Conservation (phyloP, 2,329 filamentous ascomycete species). For the Parafenestella ontariensis region DNA sequence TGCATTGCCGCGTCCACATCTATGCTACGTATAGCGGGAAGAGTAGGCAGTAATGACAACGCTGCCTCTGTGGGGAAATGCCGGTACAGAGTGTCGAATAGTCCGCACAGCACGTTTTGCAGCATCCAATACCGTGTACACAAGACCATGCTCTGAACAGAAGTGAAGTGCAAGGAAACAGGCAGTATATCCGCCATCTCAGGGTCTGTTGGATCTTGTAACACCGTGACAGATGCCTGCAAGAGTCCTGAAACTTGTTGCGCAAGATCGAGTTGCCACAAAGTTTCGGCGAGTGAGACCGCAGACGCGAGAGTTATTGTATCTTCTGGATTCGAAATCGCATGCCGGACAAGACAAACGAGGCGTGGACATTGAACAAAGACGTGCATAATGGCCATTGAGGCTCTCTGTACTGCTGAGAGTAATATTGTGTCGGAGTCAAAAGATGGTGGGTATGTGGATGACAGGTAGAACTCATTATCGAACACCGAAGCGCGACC, state of each 20-base stretch:
- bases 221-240: constrained; percentile 15
- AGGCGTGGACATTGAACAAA: constrained; percentile 38
- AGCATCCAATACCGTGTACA: constrained; percentile 40
- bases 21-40: constrained; percentile 14
- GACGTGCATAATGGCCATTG: constrained; percentile 38
- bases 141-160: constrained; percentile 29
- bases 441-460: constrained; percentile 27
- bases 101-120: constrained; percentile 29
- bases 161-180: constrained; percentile 27
- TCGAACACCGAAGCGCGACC: constrained; percentile 39
- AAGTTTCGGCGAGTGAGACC: constrained; percentile 27
- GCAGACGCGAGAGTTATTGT: constrained; percentile 25
- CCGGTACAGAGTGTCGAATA: constrained; percentile 31
- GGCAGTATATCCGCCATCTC: constrained; percentile 30
- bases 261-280: constrained; percentile 28
- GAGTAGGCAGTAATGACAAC: constrained; percentile 25
- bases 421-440: constrained; percentile 3
- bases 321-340: constrained; percentile 26
- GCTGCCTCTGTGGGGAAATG: constrained; percentile 26
- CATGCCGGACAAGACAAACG: constrained; percentile 27
- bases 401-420: constrained; percentile 26
- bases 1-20: constrained; percentile 29
- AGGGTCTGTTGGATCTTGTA: constrained; percentile 13
- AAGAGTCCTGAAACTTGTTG: constrained; percentile 24
- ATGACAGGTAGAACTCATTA: constrained; percentile 35